phyloP scores from a whole-genome alignment of 176 grass and related monocot species.

The Alopecurus myosuroides region DNA sequence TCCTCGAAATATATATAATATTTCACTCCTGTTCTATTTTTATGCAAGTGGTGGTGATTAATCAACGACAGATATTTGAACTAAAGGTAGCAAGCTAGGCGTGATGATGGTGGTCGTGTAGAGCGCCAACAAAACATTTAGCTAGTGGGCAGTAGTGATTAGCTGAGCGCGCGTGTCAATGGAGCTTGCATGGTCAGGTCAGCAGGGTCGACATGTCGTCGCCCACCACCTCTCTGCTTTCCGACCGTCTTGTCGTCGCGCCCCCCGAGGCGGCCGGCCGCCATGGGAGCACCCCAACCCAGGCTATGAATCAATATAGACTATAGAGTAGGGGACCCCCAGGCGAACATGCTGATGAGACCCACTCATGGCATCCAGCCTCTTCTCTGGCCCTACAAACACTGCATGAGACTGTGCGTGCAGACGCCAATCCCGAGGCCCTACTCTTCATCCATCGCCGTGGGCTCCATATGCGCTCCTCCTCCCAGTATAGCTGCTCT shows the following conservation, averaged over 20 bases:
- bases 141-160: neutral
- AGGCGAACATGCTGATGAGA: too few species aligned
- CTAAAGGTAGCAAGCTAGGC: neutral
- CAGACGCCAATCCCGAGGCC: constrained; percentile 28
- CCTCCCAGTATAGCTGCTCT: neutral
- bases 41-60: too few species aligned
- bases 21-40: too few species aligned
- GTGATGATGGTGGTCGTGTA: neutral
- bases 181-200: too few species aligned
- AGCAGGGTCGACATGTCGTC: constrained; percentile 15
- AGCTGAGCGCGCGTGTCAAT: constrained; percentile 13
- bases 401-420: constrained; percentile 32
- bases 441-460: neutral
- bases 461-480: neutral
- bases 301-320: too few species aligned
- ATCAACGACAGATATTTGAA: neutral
- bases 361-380: neutral
- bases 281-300: neutral
- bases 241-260: constrained; percentile 7
- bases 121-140: neutral
- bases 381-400: neutral
- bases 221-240: neutral
- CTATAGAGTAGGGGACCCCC: neutral
- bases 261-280: neutral
- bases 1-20: too few species aligned